Evolutionary conservation across 2,329 filamentous ascomycete genomes (phyloP).

Genomic region (Colletotrichum lindemuthianum): DNA sequence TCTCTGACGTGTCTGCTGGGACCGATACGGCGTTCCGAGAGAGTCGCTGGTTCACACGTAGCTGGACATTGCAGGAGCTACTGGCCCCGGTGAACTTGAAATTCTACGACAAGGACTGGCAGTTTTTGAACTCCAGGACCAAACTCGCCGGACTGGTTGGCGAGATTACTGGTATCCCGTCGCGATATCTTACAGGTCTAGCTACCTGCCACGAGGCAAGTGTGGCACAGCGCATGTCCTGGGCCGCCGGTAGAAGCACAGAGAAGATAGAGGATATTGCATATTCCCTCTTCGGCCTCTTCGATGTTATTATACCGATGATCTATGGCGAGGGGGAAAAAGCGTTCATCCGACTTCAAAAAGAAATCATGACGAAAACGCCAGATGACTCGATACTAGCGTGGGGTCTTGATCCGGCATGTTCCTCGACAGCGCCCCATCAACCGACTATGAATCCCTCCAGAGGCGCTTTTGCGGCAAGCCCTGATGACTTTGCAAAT

Average conservation of each 20-base stretch:
- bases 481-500: too few species aligned
- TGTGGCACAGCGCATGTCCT: slow-evolving; percentile 42
- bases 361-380: neutral
- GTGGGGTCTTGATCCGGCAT: too few species aligned
- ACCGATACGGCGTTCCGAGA: slow-evolving; percentile 2
- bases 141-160: slow-evolving; percentile 11
- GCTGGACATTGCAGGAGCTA: slow-evolving; percentile 73
- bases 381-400: too few species aligned
- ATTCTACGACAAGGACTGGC: slow-evolving; percentile 46
- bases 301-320: slow-evolving; percentile 42
- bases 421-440: too few species aligned
- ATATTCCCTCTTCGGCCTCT: slow-evolving; percentile 42
- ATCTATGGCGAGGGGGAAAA: slow-evolving; percentile 41
- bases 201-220: neutral
- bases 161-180: neutral
- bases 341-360: slow-evolving; percentile 38
- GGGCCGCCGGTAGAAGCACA: slow-evolving; percentile 39
- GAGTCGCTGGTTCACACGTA: slow-evolving; percentile 51
- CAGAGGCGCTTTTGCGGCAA: too few species aligned
- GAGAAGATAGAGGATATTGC: slow-evolving; percentile 39
- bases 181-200: neutral
- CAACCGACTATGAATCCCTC: too few species aligned
- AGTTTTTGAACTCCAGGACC: slow-evolving; percentile 38
- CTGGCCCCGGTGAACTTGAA: slow-evolving; percentile 54
- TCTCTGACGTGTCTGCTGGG: slow-evolving; percentile 37